Evolutionary conservation across 2,329 filamentous ascomycete genomes (phyloP).

Genomic region (Phaeoacremonium minimum): DNA sequence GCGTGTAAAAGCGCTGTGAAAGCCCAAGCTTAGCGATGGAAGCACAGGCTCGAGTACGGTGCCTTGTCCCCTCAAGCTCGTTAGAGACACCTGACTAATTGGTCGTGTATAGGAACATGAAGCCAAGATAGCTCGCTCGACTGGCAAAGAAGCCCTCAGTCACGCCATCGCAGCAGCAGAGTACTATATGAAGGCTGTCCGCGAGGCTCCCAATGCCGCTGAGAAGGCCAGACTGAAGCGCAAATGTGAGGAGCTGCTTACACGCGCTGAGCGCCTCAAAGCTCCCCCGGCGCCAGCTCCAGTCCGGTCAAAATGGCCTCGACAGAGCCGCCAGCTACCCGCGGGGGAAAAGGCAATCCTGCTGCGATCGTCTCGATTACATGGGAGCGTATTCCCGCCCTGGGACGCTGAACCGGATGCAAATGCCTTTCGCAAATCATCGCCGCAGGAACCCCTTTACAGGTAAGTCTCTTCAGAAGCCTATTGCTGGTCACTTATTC

Average conservation of each 20-base stretch:
- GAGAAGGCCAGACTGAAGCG: constrained; percentile 64
- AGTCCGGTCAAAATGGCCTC: constrained; percentile 20
- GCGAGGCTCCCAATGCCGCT: constrained; percentile 50
- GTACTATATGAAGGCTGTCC: constrained; percentile 73
- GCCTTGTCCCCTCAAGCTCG: neutral
- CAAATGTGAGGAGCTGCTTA: constrained; percentile 67
- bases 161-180: constrained; percentile 76
- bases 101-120: constrained; percentile 49
- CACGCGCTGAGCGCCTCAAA: constrained; percentile 74
- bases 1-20: no score
- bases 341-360: constrained; percentile 74
- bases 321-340: constrained; percentile 56
- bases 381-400: constrained; percentile 78
- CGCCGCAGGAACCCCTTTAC: constrained; percentile 49
- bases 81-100: no score
- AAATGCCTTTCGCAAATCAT: constrained; percentile 54
- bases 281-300: constrained; percentile 13
- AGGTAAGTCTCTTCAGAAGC: constrained; percentile 43
- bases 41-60: constrained; percentile 7
- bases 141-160: constrained; percentile 62
- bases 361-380: constrained; percentile 71
- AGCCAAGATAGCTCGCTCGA: constrained; percentile 41
- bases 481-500: constrained; percentile 4
- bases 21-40: no score
- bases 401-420: constrained; percentile 66